These are phyloP conservation scores for Ceratobasidium theobromae DNA, from an alignment of 1,284 basidiomycete species.

Conservation along the genomic window DNA sequence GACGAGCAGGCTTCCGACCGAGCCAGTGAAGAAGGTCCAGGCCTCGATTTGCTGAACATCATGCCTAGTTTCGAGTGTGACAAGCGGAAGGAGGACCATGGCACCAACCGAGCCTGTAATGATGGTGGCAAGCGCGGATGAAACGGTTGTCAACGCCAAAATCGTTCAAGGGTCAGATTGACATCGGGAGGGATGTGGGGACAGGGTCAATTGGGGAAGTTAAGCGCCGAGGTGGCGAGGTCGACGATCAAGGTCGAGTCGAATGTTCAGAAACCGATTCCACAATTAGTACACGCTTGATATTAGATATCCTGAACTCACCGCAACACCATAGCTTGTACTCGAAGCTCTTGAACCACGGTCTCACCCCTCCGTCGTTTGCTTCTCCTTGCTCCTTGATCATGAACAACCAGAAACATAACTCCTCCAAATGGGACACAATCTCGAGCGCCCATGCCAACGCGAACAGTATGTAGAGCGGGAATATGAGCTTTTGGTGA, in stretches of 20 bases:
- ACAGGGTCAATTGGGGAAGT: neutral
- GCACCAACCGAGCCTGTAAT: slow-evolving; percentile 30
- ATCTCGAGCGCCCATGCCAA: slow-evolving; percentile 35
- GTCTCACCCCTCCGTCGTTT: slow-evolving; percentile 15
- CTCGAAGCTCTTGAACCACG: slow-evolving; percentile 31
- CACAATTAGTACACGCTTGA: too few species aligned
- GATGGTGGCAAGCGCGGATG: neutral
- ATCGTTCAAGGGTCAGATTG: neutral
- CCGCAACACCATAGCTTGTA: slow-evolving; percentile 28
- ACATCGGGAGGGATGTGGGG: neutral
- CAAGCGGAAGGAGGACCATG: slow-evolving; percentile 26
- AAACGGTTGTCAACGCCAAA: neutral
- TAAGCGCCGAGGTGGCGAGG: neutral
- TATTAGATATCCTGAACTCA: slow-evolving; percentile 1
- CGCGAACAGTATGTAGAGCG: slow-evolving; percentile 33
- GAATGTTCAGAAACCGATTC: too few species aligned
- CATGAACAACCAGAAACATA: slow-evolving; percentile 30
- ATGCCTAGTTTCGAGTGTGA: slow-evolving; percentile 32
- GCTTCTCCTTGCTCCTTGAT: slow-evolving; percentile 12
- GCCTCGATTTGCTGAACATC: slow-evolving; percentile 32
- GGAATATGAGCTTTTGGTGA: slow-evolving; percentile 28
- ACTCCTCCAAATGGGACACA: slow-evolving; percentile 20
- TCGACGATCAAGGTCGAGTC: too few species aligned
- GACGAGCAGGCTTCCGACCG: slow-evolving; percentile 10
- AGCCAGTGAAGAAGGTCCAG: slow-evolving; percentile 33